phyloP scores from a whole-genome alignment of 2,329 filamentous ascomycete genomes.

The Pseudocercospora crystallina region DNA sequence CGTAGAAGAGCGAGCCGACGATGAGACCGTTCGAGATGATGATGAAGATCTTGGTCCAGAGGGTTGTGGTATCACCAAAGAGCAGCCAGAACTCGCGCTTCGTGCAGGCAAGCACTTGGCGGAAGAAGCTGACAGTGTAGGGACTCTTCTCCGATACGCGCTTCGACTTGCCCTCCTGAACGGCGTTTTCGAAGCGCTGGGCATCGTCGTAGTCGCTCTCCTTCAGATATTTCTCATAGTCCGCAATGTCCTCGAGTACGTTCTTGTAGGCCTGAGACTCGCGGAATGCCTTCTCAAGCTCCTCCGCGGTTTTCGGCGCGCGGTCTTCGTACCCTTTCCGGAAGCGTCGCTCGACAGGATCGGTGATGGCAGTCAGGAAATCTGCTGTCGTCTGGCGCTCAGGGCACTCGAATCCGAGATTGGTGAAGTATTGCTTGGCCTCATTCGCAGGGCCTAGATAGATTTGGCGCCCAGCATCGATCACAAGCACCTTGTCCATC shows the following conservation, averaged over 20 bases:
- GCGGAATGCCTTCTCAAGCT: slow-evolving; percentile 67
- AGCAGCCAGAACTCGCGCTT: slow-evolving; percentile 77
- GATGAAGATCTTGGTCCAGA: slow-evolving; percentile 78
- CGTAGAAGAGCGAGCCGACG: slow-evolving; percentile 77
- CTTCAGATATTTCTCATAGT: slow-evolving; percentile 59
- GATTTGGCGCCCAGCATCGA: slow-evolving; percentile 69
- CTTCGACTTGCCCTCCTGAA: slow-evolving; percentile 66
- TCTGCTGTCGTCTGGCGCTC: slow-evolving; percentile 70
- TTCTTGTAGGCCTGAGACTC: slow-evolving; percentile 61
- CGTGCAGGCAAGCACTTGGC: slow-evolving; percentile 69
- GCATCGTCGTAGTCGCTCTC: slow-evolving; percentile 61
- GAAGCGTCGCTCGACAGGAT: slow-evolving; percentile 69
- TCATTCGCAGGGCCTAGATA: slow-evolving; percentile 63
- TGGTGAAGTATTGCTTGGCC: slow-evolving; percentile 65
- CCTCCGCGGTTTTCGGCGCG: slow-evolving; percentile 67
- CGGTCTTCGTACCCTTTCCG: slow-evolving; percentile 63
- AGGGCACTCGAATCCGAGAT: slow-evolving; percentile 62
- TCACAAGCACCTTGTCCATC: slow-evolving; percentile 79
- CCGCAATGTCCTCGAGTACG: slow-evolving; percentile 60
- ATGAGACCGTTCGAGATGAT: slow-evolving; percentile 73
- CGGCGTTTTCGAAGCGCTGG: slow-evolving; percentile 61
- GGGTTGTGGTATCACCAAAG: slow-evolving; percentile 69
- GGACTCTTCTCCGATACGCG: slow-evolving; percentile 65
- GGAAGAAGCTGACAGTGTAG: slow-evolving; percentile 73
- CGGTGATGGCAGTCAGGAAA: slow-evolving; percentile 74